Percentiles rank a stretch among this genome's conserved stretches.
Conservation (phyloP, 2,329 filamentous ascomycete species). For the Hyphodiscus sp. region DNA sequence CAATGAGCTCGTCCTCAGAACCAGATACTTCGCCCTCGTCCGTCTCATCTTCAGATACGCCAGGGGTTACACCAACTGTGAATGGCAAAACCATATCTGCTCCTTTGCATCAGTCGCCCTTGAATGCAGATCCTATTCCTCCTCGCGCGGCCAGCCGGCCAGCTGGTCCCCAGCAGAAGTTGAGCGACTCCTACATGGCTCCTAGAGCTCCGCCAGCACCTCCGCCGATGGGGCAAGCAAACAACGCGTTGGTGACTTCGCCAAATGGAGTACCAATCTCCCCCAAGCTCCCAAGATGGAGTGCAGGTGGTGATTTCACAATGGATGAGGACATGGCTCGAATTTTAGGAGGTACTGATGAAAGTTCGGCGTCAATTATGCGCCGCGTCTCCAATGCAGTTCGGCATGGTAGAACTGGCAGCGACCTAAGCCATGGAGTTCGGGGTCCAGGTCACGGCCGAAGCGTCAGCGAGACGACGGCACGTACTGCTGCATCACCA, state of each 20-base stretch:
- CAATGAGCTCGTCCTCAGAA: conserved; percentile 25
- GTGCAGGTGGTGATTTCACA: conserved; percentile 77
- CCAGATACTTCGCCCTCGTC: conserved; percentile 29
- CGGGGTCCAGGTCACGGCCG: conserved; percentile 46
- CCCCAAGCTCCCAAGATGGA: conserved; percentile 67
- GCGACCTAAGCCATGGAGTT: conserved; percentile 47
- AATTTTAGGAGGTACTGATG: conserved; percentile 68
- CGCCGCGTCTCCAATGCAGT: conserved; percentile 90
- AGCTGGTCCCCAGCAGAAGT: conserved; percentile 36
- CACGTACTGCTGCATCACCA: conserved; percentile 55
- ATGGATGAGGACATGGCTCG: conserved; percentile 95
- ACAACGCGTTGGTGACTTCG: conserved; percentile 44
- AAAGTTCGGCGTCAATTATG: conserved; percentile 71
- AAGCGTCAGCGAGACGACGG: conserved; percentile 63
- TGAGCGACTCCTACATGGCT: conserved; percentile 30
- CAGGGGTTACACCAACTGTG: conserved; percentile 24
- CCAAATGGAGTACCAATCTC: conserved; percentile 38
- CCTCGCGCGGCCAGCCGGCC: conserved; percentile 27
- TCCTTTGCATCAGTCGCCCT: conserved; percentile 21
- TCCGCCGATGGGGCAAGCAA: conserved; percentile 13
- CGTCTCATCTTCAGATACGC: conserved; percentile 27
- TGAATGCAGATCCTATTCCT: conserved; percentile 21
- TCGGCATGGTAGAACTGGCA: conserved; percentile 84
- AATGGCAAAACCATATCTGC: conserved; percentile 30
- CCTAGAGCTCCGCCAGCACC: conserved; percentile 30